Base-by-base conservation (phyloP, 306 rosid species). In the Vigna hirtella region DNA sequence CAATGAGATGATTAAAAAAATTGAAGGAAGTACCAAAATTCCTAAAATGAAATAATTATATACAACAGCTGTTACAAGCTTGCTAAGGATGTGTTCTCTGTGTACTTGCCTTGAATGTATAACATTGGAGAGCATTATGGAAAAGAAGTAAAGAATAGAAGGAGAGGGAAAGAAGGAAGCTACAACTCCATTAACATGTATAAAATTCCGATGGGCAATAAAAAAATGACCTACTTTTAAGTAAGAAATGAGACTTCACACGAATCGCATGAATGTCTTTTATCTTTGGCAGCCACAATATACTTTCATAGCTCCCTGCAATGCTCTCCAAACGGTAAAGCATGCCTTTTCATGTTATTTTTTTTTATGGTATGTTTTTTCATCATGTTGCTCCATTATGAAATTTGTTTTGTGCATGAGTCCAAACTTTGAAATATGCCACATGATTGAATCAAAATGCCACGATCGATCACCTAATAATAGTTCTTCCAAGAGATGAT, bases 401-500 rank as follows among this genome's bases (percentile, higher is more conserved):
- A 50, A 62, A 64, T 51, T 70, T 74, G 65, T 67, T 56, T 58
- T 42, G 72, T 63, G 70, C 72, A 63, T 55, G 58, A 70, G 63
- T 51, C 70, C 62, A 64, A 83, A 62, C 65, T 48, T 55, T 11
- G 53, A 79, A 79, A 53, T 77, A 73, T 72, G 72, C 57, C 61
- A 71, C 73, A 66, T 47, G 66, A 55, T 66, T 61, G 30, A 77
- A 74, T 24, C 9, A 50, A 38, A 32, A 69, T 10, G 64, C 59
- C 79, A 48, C 30, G 66, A 24, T 17, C 20, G 20, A 78, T 91
- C 87, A 96, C 86, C 99, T 92, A 70, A 96, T 93, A 6, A 81
- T 79, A 17, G 98, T 90, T 87, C 99, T 90, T 83, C 99, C 99
- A 7, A 87, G 87, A 77, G 93, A 96, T 40, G 96, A 93, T 18